A percentile compares a stretch with the other conserved stretches of the same genome.
phyloP scores from a whole-genome alignment of 2,329 filamentous ascomycete species.

The Xylariaceae sp. region DNA sequence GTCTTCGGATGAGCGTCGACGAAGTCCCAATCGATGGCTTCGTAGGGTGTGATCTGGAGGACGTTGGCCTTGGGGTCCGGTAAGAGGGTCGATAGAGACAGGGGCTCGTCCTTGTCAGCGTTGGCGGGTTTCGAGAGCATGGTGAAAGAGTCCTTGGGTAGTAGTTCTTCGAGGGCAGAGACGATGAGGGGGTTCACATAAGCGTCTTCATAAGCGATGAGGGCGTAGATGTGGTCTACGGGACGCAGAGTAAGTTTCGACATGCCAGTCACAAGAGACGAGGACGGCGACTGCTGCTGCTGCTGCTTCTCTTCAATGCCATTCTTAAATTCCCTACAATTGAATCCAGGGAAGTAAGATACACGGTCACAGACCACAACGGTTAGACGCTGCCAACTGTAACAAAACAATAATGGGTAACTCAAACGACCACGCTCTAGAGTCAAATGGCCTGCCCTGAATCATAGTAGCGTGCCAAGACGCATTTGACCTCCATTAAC shows the following conservation, averaged over 20 bases:
- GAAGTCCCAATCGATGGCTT: constrained; percentile 78
- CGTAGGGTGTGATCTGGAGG: constrained; percentile 82
- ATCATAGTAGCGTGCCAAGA: neutral
- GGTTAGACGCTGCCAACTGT: neutral
- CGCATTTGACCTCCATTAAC: neutral
- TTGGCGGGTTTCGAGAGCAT: constrained; percentile 44
- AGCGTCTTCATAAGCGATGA: constrained; percentile 77
- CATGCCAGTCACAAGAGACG: constrained; percentile 16
- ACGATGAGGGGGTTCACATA: constrained; percentile 88
- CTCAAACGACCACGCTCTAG: neutral
- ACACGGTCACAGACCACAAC: constrained; percentile 9
- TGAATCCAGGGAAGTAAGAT: constrained; percentile 21
- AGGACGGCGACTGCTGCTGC: constrained; percentile 4
- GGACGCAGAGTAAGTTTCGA: constrained; percentile 22
- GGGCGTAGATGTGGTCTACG: constrained; percentile 54
- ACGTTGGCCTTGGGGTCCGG: constrained; percentile 42
- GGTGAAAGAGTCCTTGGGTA: constrained; percentile 52
- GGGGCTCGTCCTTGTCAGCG: constrained; percentile 9
- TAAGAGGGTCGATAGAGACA: constrained; percentile 36
- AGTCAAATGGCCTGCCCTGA: no score
- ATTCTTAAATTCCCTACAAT: constrained; percentile 22
- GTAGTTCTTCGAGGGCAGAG: constrained; percentile 58
- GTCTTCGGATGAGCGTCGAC: constrained; percentile 56
- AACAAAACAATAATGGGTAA: constrained; percentile 5
- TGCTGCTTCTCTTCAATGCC: constrained; percentile 10